Evolutionary conservation across 768 basidiomycete species (phyloP), one percentile per base, ranked within the genome.

Genomic region (Boletus reticuloceps): DNA sequence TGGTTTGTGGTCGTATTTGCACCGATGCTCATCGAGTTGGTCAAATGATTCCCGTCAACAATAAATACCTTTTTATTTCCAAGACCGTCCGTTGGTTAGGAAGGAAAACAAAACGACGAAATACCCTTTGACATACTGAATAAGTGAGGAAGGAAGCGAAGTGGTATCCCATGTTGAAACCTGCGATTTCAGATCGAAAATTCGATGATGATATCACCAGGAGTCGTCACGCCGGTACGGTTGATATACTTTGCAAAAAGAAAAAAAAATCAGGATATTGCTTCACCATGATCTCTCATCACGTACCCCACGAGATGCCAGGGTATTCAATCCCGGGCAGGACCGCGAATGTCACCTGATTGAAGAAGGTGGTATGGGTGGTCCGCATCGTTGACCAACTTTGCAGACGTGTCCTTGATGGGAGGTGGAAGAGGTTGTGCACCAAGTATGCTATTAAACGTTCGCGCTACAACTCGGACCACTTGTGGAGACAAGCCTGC

Each of bases 11-110:
- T 65, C 8, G 48, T 45, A 19, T 66, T 67, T 46, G 54, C 56
- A 49, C 58, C 64, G 13, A 65, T 65, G 47, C 53, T 63, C 64
- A 66, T 65, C 50, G 60, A 48, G 16, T 66, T 63, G 12, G 64
- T 65, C 47, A 61, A 51, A 29, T 60, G 58, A 20, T 66, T 67
- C n/a, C n/a, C n/a, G n/a, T n/a, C n/a, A n/a, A n/a, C n/a, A n/a
- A n/a, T n/a, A n/a, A n/a, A n/a, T n/a, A n/a, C n/a, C n/a, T n/a
- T n/a, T n/a, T n/a, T n/a, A n/a, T n/a, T n/a, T n/a, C n/a, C n/a
- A n/a, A n/a, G n/a, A 3, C 65, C 64, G 17, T 39, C 6, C 25
- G 19, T 46, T 3, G 1, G 22, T 63, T 10, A 56, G 37, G 25
- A 20, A 5, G 1, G 17, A 16, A 39, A 19, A 22, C 16, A 6